These are phyloP conservation scores for Rhynchospora tenuis DNA, from an alignment of 176 grass and related monocot genomes.

Conservation along the genomic window DNA sequence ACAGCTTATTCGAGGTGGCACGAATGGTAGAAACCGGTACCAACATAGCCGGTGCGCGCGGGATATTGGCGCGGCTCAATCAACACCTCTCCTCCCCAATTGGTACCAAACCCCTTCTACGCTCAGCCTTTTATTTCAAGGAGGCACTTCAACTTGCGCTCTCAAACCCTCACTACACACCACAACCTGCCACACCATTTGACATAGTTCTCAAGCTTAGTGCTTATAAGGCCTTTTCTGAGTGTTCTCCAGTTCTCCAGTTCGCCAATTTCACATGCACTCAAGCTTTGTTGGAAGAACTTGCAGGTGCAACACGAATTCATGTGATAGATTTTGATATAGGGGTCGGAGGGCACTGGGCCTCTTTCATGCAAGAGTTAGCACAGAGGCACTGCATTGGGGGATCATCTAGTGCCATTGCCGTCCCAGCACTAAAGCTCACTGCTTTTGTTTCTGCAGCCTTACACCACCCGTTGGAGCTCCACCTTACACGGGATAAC, in stretches of 20 bases:
- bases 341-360: slow-evolving; percentile 61
- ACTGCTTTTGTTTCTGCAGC: slow-evolving; percentile 46
- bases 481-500: slow-evolving; percentile 58
- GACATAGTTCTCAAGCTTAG: slow-evolving; percentile 60
- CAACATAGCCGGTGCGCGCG: slow-evolving; percentile 58
- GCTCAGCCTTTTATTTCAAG: slow-evolving; percentile 93
- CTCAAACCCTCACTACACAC: slow-evolving; percentile 24
- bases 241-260: slow-evolving; percentile 58
- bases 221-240: slow-evolving; percentile 73
- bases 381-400: slow-evolving; percentile 31
- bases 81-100: slow-evolving; percentile 65
- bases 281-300: slow-evolving; percentile 65
- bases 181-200: slow-evolving; percentile 33
- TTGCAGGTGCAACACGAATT: slow-evolving; percentile 41
- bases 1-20: slow-evolving; percentile 57
- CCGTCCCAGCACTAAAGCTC: slow-evolving; percentile 44
- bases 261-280: slow-evolving; percentile 73
- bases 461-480: slow-evolving; percentile 59
- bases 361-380: slow-evolving; percentile 79
- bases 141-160: slow-evolving; percentile 67
- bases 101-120: slow-evolving; percentile 76
- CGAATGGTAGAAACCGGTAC: slow-evolving; percentile 53
- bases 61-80: slow-evolving; percentile 99
- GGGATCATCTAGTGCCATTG: neutral
- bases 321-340: slow-evolving; percentile 84